phyloP scores from a whole-genome alignment of 2,329 filamentous ascomycete genomes.

The Trichoderma simmonsii region DNA sequence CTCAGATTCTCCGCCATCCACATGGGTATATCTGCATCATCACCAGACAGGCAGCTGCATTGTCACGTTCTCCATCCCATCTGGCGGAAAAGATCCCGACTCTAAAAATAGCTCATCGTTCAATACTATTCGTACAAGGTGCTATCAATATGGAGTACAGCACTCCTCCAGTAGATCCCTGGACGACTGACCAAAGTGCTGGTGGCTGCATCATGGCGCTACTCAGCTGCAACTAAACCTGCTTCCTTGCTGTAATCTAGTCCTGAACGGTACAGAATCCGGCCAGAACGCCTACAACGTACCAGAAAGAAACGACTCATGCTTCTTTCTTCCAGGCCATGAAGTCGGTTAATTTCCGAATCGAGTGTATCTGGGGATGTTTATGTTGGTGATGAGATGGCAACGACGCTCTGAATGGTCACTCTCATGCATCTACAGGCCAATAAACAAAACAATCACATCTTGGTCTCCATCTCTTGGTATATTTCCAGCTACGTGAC shows the following conservation, averaged over 20 bases:
- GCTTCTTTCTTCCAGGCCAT: not conserved
- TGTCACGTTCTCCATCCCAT: not conserved
- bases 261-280: not conserved
- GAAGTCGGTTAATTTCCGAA: not conserved
- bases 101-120: slow-evolving; percentile 1
- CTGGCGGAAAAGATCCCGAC: not conserved
- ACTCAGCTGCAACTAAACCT: not conserved
- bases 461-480: not conserved
- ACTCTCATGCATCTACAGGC: not conserved
- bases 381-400: not conserved
- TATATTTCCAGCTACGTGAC: not conserved
- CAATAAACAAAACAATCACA: not conserved
- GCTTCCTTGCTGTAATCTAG: not conserved
- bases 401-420: not conserved
- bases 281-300: not conserved
- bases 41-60: not conserved
- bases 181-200: not conserved
- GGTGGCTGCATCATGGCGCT: not conserved
- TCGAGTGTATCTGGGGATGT: not conserved
- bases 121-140: not conserved
- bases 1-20: not conserved
- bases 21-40: not conserved
- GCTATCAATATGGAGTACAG: not conserved
- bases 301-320: not conserved
- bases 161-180: not conserved